Conservation (phyloP, 73 alveolate species). For the Breviolum minutum region DNA sequence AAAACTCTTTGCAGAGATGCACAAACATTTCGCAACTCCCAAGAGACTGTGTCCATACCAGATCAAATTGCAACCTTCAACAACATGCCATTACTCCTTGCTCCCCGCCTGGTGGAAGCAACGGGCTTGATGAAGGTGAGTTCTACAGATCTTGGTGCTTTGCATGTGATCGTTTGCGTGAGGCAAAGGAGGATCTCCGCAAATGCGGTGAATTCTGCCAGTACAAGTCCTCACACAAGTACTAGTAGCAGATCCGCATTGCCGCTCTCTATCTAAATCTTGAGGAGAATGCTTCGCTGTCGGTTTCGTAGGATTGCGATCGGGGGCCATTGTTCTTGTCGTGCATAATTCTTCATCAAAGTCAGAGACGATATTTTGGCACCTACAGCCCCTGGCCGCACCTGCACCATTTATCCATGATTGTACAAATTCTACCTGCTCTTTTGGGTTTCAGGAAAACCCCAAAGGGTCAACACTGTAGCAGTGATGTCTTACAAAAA, state of each 20-base stretch:
- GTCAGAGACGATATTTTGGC: too few relatives aligned
- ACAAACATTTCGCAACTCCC: not conserved
- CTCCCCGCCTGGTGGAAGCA: conserved; percentile 6
- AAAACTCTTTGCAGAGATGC: not conserved
- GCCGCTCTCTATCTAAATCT: conserved; percentile 6
- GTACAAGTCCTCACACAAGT: not conserved
- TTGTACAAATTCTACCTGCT: too few relatives aligned
- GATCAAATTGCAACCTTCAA: conserved; percentile 6
- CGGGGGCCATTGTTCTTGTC: too few relatives aligned
- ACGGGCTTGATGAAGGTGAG: conserved; percentile 12
- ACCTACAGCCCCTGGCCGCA: too few relatives aligned
- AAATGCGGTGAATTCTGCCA: not conserved
- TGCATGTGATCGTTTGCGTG: conserved; percentile 6
- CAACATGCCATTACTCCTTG: not conserved
- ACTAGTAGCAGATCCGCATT: not conserved
- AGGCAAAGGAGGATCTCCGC: conserved; percentile 21
- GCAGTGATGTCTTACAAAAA: too few relatives aligned
- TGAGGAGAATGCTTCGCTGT: not conserved
- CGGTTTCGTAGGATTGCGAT: too few relatives aligned
- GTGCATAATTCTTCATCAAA: too few relatives aligned
- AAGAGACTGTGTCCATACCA: not conserved
- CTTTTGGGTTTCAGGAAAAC: too few relatives aligned
- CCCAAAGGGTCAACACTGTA: too few relatives aligned
- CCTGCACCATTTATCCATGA: too few relatives aligned
- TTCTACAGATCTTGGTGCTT: not conserved